A percentile compares a stretch with the other conserved stretches of the same genome.
Conservation (phyloP, 768 basidiomycete species). For the Gelatoporia subvermispora region DNA sequence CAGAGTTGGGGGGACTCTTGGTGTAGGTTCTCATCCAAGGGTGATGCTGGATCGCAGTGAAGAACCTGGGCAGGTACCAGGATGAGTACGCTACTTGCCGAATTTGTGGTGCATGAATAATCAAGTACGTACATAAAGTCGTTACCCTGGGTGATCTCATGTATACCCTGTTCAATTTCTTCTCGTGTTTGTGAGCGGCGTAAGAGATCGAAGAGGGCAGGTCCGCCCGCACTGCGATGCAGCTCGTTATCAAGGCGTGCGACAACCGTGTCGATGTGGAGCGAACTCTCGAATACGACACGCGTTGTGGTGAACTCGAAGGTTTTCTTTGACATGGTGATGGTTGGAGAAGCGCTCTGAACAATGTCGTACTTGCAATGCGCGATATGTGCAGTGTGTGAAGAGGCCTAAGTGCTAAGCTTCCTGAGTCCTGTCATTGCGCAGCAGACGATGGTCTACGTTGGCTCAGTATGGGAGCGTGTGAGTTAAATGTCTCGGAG, state of each 20-base stretch:
- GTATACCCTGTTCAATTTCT: constrained; percentile 33
- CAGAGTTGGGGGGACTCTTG: neutral
- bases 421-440: too few species aligned
- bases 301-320: constrained; percentile 32
- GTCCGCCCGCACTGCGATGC: constrained; percentile 32
- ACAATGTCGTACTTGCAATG: too few species aligned
- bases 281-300: constrained; percentile 37
- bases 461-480: too few species aligned
- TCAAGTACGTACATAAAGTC: constrained; percentile 42
- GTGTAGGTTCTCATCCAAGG: constrained; percentile 8
- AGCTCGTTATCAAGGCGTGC: constrained; percentile 39
- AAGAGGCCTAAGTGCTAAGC: too few species aligned
- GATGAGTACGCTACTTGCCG: too few species aligned
- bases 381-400: too few species aligned
- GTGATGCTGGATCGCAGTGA: constrained; percentile 7
- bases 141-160: constrained; percentile 25
- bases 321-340: constrained; percentile 12
- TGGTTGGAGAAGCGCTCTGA: too few species aligned
- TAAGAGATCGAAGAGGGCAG: constrained; percentile 18
- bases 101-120: neutral
- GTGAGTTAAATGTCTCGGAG: too few species aligned
- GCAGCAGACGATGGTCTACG: too few species aligned
- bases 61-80: constrained; percentile 5
- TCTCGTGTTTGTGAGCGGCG: constrained; percentile 25
- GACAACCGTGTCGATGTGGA: constrained; percentile 35